Conservation (phyloP, 2,329 filamentous ascomycete species). For the Aspergillus uvarum region DNA sequence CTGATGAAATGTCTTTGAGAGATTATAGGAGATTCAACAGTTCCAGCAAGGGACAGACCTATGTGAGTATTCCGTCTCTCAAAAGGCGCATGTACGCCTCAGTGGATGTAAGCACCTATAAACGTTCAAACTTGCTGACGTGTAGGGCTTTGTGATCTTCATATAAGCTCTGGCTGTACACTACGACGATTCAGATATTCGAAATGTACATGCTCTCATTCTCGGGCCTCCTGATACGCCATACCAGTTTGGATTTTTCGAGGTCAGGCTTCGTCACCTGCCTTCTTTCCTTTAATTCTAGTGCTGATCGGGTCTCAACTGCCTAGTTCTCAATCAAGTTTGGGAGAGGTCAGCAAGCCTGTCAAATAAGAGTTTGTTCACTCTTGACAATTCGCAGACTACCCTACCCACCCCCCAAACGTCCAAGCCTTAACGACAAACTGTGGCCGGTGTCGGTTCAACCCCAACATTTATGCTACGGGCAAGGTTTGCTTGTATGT, state of each 20-base stretch:
- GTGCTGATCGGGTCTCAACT: conserved; percentile 1
- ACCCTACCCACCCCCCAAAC: conserved; percentile 65
- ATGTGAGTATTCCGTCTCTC: conserved; percentile 57
- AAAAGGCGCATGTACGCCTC: not conserved
- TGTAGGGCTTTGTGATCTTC: conserved; percentile 4
- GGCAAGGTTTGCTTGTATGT: conserved; percentile 91
- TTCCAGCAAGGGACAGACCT: conserved; percentile 81
- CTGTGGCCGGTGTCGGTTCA: conserved; percentile 82
- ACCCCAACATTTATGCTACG: conserved; percentile 90
- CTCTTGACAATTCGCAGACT: conserved; percentile 59
- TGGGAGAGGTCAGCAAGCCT: conserved; percentile 60
- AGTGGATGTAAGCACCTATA: not conserved
- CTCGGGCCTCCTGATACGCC: conserved; percentile 91
- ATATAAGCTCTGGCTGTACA: conserved; percentile 79
- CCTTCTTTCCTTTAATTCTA: not conserved
- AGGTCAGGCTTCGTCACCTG: conserved; percentile 56
- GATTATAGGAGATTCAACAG: conserved; percentile 72
- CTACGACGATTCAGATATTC: conserved; percentile 83
- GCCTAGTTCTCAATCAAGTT: conserved; percentile 73
- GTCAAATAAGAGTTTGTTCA: not conserved
- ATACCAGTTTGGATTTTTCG: conserved; percentile 97
- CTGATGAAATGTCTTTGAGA: conserved; percentile 17
- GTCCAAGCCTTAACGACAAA: conserved; percentile 81
- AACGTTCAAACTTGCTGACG: not conserved
- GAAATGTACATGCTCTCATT: conserved; percentile 82